Evolutionary conservation across 2,329 filamentous ascomycete species (phyloP), one percentile per base, ranked within the genome.

Genomic region (Fusarium robinianum): DNA sequence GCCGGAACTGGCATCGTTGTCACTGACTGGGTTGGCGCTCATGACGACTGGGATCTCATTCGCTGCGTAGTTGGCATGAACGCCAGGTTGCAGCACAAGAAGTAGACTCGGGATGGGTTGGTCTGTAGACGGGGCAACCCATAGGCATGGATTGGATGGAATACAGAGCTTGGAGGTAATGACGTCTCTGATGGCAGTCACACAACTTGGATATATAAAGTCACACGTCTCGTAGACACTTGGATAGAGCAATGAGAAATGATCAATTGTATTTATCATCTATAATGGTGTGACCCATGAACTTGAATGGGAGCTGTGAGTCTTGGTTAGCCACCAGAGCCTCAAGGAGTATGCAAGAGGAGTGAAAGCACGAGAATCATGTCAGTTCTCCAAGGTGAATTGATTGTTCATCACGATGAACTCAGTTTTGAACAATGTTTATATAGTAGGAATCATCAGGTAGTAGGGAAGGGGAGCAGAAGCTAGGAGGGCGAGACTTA

Each of bases 41-140:
- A 84, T 51, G 90, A 85, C 1, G 87, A 97, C 69, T 99, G 92
- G 92, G 90, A 96, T 71, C 69, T 97, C 41, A 81, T 95, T 23
- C 80, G 85, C 53, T 88, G 88, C 68, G 85, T 96, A 59, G 85
- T 97, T 6, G 91, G 88, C 6, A 91, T 95, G 89, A 99, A 99
- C 65, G 81, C 86, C 16, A 85, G 75, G 51, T 61, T 85, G 49
- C 76, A 82, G 61, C 58, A 78, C 39, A 74, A 71, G 58, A 60
- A 66, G 42, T 72, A 70, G 56, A n/a, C n/a, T n/a, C n/a, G n/a
- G n/a, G n/a, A n/a, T n/a, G n/a, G n/a, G n/a, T n/a, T n/a, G n/a
- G n/a, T n/a, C n/a, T n/a, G n/a, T n/a, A n/a, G n/a, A n/a, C n/a
- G n/a, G n/a, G n/a, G n/a, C n/a, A n/a, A n/a, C n/a, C n/a, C n/a